Conservation (phyloP, 768 basidiomycete species). For the Trichaptum fuscoviolaceum region DNA sequence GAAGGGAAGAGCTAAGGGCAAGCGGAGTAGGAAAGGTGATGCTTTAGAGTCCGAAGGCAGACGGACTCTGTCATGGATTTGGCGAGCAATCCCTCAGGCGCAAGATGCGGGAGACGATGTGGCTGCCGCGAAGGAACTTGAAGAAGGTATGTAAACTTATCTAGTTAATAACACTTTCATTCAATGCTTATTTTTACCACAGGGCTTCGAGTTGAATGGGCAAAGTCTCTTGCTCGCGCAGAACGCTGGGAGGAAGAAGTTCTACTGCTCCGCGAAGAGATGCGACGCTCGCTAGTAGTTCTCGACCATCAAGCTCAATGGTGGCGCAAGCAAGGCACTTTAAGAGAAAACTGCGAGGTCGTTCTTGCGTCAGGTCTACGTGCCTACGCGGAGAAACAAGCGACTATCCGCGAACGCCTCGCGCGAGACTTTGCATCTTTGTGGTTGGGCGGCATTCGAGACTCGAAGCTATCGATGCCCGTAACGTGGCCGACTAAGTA, state of each 20-base stretch:
- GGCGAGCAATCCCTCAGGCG: not conserved
- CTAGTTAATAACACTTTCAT: not conserved
- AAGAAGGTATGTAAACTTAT: conserved; percentile 2
- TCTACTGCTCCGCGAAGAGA: conserved; percentile 21
- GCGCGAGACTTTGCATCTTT: not conserved
- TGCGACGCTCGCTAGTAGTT: conserved; percentile 16
- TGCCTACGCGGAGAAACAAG: conserved; percentile 2
- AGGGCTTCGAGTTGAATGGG: conserved; percentile 18
- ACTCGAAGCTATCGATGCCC: not conserved
- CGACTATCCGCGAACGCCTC: not conserved
- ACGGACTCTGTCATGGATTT: conserved; percentile 3
- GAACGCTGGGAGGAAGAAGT: conserved; percentile 20
- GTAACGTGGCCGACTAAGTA: not conserved
- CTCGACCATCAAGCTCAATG: conserved; percentile 13
- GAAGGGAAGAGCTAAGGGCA: not conserved
- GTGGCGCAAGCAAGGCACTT: conserved; percentile 14
- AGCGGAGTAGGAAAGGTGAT: not conserved
- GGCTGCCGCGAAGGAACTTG: conserved; percentile 3
- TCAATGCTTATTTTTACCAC: not conserved
- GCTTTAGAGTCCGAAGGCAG: not conserved
- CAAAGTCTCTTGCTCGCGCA: conserved; percentile 14
- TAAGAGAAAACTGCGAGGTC: not conserved
- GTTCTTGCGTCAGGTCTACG: not conserved
- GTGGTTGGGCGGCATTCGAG: not conserved
- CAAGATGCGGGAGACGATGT: not conserved